Conservation (phyloP, 2,329 filamentous ascomycete genomes). For the Aaosphaeria pasadenensis region DNA sequence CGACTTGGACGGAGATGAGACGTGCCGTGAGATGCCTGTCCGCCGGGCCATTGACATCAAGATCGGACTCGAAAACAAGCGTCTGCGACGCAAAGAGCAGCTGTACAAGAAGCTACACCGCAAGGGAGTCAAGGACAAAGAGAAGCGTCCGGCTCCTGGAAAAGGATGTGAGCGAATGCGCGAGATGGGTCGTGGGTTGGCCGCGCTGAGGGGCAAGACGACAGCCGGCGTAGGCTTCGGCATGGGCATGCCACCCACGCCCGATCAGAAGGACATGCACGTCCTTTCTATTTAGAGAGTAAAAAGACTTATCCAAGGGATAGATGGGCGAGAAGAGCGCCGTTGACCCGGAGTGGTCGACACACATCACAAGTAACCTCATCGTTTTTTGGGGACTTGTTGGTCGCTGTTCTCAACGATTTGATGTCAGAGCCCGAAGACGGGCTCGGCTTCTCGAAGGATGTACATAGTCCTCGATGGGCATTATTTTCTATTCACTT, state of each 20-base stretch:
- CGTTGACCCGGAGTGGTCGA: conserved; percentile 22
- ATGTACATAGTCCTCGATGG: not conserved
- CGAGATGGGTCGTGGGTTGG: conserved; percentile 84
- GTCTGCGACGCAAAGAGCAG: conserved; percentile 89
- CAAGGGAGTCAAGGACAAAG: conserved; percentile 65
- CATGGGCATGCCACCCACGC: conserved; percentile 18
- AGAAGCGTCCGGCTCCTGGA: conserved; percentile 69
- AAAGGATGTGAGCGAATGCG: conserved; percentile 92
- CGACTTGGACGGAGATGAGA: conserved; percentile 41
- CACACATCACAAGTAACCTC: conserved; percentile 26
- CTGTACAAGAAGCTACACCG: conserved; percentile 86
- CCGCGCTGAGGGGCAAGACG: conserved; percentile 63
- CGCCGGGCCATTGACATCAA: conserved; percentile 93
- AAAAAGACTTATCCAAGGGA: not conserved
- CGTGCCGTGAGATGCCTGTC: conserved; percentile 57
- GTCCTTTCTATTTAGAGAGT: conserved; percentile 42
- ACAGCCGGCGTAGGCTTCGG: conserved; percentile 21
- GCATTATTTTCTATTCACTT: conserved; percentile 8
- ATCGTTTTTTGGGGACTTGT: conserved; percentile 18
- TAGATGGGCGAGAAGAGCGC: conserved; percentile 32
- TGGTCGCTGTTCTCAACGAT: conserved; percentile 39
- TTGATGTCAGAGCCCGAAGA: not conserved
- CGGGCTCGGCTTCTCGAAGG: conserved; percentile 2
- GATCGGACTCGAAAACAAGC: conserved; percentile 82
- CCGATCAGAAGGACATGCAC: conserved; percentile 39